Evolutionary conservation across 345 rosid species (phyloP), one percentile per base, ranked within the genome.

Genomic region (Turritis glabra): DNA sequence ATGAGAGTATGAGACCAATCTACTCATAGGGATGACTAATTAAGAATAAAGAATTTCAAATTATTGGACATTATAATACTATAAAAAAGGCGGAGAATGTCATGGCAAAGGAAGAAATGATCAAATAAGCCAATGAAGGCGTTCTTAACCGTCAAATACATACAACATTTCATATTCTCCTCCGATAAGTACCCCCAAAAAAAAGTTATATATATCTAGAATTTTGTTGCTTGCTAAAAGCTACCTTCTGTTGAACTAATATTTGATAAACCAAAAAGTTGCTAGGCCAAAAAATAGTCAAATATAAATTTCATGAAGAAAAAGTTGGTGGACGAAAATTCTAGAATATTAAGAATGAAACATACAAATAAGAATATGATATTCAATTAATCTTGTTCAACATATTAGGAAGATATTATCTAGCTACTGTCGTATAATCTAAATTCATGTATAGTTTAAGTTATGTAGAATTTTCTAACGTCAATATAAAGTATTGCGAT

Each of bases 61-160:
- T 67, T 50, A 50, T 67, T 75, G 67, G 62, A 40, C 15, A 67
- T 18, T 67, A 35, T 52, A 4, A 60, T 50, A 69, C 11, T 11
- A n/a, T 38, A 7, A 23, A 25, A 25, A 46, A 8, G 4, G 35
- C 38, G 5, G 44, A 51, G n/a, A 35, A 47, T 26, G 33, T 25
- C 57, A 66, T 27, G 47, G 18, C 18, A 61, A 43, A 69, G 12
- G 21, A 35, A 19, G 71, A 64, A 55, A 26, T 57, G 1, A 71
- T 71, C 76, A 77, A 77, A 55, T 29, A 69, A 33, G 53, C 26
- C 17, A 47, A 37, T 11, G 76, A 35, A 40, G 76, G 66, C 80
- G 51, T 23, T 69, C 15, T 64, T 48, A 37, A 48, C 30, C 67
- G 76, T 77, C 76, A 77, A 71, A 64, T 64, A 46, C 72, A 64